Base-by-base conservation (phyloP, 345 rosid genomes). In the Populus nigra region DNA sequence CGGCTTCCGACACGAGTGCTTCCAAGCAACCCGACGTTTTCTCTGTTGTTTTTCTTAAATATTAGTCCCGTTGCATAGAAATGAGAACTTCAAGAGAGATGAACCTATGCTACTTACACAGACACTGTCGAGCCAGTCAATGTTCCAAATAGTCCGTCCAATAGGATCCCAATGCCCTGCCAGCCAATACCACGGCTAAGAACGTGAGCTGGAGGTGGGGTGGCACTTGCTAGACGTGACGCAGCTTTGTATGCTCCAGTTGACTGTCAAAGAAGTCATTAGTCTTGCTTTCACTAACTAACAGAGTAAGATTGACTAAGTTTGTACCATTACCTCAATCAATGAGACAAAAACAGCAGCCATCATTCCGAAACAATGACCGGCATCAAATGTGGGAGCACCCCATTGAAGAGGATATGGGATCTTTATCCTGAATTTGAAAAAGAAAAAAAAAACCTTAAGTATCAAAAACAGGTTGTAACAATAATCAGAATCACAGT, bases 321-420 rank as follows among this genome's bases (percentile, higher is more conserved):
- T 53, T 72, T 72, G 65, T 53, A 53, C 2, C 18, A 68, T 75
- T 75, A 96, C 98, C 99, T 96, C 99, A 53, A 92, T 85, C 78
- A 96, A 71, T 16, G 99, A 96, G 80, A 96, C 99, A 8, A 96
- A 74, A 77, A 90, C 98, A 47, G 99, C 93, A 41, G 98, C 98
- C 95, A 96, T 92, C 99, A 94, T 96, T 71, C 94, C 99, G 31
- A 94, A 93, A 74, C 97, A 92, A 88, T 94, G 99, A 47, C 97
- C 97, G 68, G 95, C 99, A 89, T 96, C 92, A 80, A 96, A 96
- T 69, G 92, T 94, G 69, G 98, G 99, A 55, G 99, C 99, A 72
- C 99, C 99, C 99, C 99, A 96, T 70, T 96, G 95, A 53, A 94
- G 98, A 86, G 99, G 99, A 85, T 93, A 96, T 38, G 98, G 99